A percentile compares a stretch with the other conserved stretches of the same genome.
phyloP scores from a whole-genome alignment of 2,329 filamentous ascomycete species.

The Zymoseptoria ardabiliae region DNA sequence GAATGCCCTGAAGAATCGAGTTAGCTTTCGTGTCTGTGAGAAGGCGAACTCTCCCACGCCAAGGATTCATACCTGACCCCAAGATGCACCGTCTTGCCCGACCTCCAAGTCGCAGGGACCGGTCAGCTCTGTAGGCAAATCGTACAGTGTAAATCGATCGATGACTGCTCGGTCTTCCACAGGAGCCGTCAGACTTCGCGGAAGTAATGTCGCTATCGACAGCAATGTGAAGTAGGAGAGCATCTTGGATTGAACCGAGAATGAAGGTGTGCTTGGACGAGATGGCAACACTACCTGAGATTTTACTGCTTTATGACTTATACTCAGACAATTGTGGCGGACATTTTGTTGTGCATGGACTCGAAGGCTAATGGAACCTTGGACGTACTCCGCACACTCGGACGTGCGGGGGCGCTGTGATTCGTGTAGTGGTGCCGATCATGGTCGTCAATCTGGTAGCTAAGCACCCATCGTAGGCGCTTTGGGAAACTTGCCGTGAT shows the following conservation, averaged over 20 bases:
- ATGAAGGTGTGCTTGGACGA: not conserved
- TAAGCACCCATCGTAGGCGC: too few relatives aligned
- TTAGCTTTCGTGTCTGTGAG: not conserved
- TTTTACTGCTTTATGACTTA: too few relatives aligned
- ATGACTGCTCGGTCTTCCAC: not conserved
- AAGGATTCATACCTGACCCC: slow-evolving; percentile 7
- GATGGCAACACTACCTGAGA: too few relatives aligned
- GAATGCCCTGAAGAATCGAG: slow-evolving; percentile 2
- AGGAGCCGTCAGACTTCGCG: not conserved
- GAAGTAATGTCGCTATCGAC: not conserved
- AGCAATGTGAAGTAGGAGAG: not conserved
- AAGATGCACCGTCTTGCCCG: slow-evolving; percentile 17
- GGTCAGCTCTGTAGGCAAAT: slow-evolving; percentile 8
- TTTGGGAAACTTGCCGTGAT: too few relatives aligned
- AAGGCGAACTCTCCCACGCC: not conserved
- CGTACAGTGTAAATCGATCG: slow-evolving; percentile 13
- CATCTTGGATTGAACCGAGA: not conserved
- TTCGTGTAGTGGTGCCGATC: too few relatives aligned
- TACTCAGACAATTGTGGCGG: not conserved
- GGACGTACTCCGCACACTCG: not conserved
- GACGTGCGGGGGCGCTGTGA: not conserved
- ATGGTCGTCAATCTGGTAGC: too few relatives aligned
- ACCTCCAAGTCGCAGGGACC: slow-evolving; percentile 15
- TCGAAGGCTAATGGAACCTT: not conserved
- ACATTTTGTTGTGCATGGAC: not conserved